Conservation (phyloP, 192 early-diverging fungal genomes). For the Backusella luteola region DNA sequence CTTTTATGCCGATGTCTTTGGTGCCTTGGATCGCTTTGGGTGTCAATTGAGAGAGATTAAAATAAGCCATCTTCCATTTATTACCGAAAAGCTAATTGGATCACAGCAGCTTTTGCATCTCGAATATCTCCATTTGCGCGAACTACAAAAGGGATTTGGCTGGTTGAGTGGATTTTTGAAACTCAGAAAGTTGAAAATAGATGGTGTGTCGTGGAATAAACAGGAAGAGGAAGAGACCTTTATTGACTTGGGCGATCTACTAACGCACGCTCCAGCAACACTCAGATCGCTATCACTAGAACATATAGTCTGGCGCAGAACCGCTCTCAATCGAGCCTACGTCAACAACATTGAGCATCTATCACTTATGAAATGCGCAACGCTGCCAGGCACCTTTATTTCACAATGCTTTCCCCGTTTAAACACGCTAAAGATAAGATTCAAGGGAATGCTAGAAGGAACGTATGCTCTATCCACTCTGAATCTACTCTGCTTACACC, state of each 20-base stretch:
- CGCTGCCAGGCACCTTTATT: neutral
- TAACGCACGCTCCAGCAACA: neutral
- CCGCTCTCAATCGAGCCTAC: neutral
- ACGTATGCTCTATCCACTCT: neutral
- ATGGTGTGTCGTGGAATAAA: no score
- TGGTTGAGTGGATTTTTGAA: no score
- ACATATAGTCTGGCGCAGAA: neutral
- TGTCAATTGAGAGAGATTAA: neutral
- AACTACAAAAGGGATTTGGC: no score
- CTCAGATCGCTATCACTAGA: neutral
- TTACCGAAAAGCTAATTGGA: neutral
- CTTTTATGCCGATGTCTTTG: neutral
- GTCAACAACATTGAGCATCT: neutral
- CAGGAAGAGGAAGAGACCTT: no score
- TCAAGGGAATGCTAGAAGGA: neutral
- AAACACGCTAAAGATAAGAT: neutral
- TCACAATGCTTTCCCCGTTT: neutral
- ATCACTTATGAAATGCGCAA: neutral
- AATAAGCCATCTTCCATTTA: neutral
- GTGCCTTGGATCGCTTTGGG: neutral
- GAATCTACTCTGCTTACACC: neutral
- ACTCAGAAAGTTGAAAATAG: no score
- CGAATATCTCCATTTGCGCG: no score
- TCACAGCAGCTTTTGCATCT: no score
- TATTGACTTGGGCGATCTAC: neutral